These are phyloP conservation scores for Aspergillus thermomutatus DNA, from an alignment of 2,329 filamentous ascomycete species.

Conservation along the genomic window DNA sequence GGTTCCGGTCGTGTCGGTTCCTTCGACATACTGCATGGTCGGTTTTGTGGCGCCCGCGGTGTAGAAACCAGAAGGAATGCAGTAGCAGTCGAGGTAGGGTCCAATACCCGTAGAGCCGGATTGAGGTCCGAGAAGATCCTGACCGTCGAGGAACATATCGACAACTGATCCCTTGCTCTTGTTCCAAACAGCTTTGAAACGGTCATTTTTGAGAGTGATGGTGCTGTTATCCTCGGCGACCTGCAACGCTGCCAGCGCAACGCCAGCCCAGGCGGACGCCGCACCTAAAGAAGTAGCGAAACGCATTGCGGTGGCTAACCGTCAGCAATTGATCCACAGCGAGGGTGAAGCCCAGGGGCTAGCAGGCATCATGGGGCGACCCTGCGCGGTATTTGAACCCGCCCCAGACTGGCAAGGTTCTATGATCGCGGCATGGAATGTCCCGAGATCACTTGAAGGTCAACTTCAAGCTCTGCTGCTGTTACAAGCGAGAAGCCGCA, in stretches of 20 bases:
- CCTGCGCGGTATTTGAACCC: not conserved
- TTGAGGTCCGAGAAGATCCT: conserved; percentile 51
- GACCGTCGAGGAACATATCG: conserved; percentile 44
- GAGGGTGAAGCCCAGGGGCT: not conserved
- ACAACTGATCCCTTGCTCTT: conserved; percentile 44
- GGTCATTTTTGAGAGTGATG: conserved; percentile 42
- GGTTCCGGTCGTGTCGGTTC: conserved; percentile 49
- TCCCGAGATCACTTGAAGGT: not conserved
- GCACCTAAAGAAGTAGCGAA: not conserved
- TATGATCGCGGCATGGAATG: conserved; percentile 3
- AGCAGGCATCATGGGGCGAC: not conserved
- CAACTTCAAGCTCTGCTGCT: not conserved
- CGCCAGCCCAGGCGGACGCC: conserved; percentile 5
- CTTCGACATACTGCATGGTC: conserved; percentile 51
- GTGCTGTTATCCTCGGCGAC: conserved; percentile 17
- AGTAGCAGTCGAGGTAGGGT: conserved; percentile 63
- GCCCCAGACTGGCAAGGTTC: not conserved
- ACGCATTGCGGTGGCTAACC: conserved; percentile 8
- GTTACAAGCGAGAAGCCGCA: not conserved
- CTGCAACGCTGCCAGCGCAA: conserved; percentile 15
- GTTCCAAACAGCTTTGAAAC: conserved; percentile 43
- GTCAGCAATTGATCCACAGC: not conserved
- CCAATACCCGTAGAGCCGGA: conserved; percentile 49
- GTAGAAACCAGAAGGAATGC: conserved; percentile 57
- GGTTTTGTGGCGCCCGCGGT: conserved; percentile 53